A percentile compares a stretch with the other conserved stretches of the same genome.
Evolutionary conservation across 148 eudicot species (phyloP).

Genomic region (Rhododendron williamsianum): DNA sequence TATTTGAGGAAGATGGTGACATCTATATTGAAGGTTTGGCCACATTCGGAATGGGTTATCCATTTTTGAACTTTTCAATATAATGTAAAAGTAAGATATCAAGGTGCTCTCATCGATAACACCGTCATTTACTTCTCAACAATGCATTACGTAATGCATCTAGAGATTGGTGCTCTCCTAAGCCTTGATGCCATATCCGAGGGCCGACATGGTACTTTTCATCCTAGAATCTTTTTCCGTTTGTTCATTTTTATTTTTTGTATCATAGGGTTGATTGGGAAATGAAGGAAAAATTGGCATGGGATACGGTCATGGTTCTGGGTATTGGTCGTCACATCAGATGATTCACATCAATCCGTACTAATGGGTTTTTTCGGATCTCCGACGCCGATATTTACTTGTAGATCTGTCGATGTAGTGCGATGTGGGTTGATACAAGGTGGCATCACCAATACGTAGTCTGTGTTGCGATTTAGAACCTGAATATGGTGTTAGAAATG

Average conservation of each 20-base stretch:
- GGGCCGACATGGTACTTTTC: conserved; percentile 8
- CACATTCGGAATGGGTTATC: conserved; percentile 28
- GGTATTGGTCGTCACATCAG: neutral
- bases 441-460: neutral
- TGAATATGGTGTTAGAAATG: neutral
- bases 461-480: neutral
- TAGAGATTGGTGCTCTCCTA: conserved; percentile 23
- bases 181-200: conserved; percentile 25
- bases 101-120: conserved; percentile 24
- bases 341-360: neutral
- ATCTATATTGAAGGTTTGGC: conserved; percentile 30
- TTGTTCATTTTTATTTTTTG: neutral
- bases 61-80: conserved; percentile 22
- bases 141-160: conserved; percentile 39
- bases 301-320: neutral
- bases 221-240: neutral
- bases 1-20: conserved; percentile 39
- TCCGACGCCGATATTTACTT: neutral
- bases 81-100: conserved; percentile 29
- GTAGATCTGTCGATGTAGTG: neutral
- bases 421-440: neutral
- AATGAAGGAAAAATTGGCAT: neutral
- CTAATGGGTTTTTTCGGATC: neutral
- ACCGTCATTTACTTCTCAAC: conserved; percentile 21
- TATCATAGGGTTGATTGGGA: neutral